Conservation (phyloP, 1,139 yeast genomes). For the Torulaspora globosa region DNA sequence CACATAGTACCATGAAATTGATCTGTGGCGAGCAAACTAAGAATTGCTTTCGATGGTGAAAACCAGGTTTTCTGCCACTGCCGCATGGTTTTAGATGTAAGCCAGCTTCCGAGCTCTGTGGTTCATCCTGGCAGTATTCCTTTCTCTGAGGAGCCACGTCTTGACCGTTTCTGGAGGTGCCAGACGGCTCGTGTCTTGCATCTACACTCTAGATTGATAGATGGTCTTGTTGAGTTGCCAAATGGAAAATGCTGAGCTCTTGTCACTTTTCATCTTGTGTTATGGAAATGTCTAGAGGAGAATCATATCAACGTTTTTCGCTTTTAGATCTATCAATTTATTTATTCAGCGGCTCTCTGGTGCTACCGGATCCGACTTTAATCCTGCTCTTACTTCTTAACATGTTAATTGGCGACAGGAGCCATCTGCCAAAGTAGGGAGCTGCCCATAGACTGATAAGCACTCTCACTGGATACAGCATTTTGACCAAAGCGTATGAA, state of each 20-base stretch:
- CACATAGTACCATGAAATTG: background rate
- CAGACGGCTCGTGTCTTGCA: too few relatives aligned
- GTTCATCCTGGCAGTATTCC: too few relatives aligned
- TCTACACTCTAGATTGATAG: too few relatives aligned
- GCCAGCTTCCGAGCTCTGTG: too few relatives aligned
- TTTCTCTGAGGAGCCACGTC: too few relatives aligned
- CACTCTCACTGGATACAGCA: slow-evolving; percentile 35
- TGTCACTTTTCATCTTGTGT: too few relatives aligned
- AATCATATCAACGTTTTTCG: background rate
- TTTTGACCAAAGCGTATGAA: slow-evolving; percentile 75
- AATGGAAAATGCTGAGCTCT: too few relatives aligned
- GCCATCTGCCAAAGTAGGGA: slow-evolving; percentile 31
- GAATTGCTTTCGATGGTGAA: background rate
- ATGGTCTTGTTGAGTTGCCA: too few relatives aligned
- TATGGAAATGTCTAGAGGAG: too few relatives aligned
- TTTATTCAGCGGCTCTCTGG: background rate
- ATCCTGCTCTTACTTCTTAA: slow-evolving; percentile 12
- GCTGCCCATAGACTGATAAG: slow-evolving; percentile 37
- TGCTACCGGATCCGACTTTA: background rate
- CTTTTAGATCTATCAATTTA: background rate
- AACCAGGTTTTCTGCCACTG: background rate
- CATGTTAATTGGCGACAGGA: slow-evolving; percentile 24
- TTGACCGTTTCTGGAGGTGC: too few relatives aligned
- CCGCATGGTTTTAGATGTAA: too few relatives aligned
- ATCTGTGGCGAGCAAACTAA: background rate